Percentiles rank a stretch among this genome's conserved stretches.
phyloP scores from a whole-genome alignment of 1,284 basidiomycete genomes.

The Pisolithus thermaeus region DNA sequence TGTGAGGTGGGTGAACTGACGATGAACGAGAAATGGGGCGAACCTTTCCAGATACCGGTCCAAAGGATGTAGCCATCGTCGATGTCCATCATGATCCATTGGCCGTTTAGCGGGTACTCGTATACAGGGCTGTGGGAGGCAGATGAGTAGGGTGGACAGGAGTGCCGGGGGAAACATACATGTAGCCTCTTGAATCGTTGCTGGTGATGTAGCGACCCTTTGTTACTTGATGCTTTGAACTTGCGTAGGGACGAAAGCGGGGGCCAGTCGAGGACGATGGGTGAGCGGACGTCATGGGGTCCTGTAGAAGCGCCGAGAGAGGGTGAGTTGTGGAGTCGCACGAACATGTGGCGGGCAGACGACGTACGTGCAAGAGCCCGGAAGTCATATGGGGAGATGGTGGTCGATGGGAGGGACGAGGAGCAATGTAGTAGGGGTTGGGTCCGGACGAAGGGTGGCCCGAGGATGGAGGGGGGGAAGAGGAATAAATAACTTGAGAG shows the following conservation, averaged over 20 bases:
- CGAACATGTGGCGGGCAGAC: slow-evolving; percentile 2
- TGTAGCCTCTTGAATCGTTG: slow-evolving; percentile 82
- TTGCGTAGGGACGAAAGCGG: slow-evolving; percentile 71
- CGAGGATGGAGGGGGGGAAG: background rate
- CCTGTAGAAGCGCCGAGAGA: slow-evolving; percentile 30
- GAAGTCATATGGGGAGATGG: slow-evolving; percentile 18
- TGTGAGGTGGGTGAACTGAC: background rate
- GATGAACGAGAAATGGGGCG: slow-evolving; percentile 10
- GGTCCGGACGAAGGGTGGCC: slow-evolving; percentile 5
- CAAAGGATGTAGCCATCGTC: slow-evolving; percentile 83
- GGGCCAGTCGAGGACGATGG: slow-evolving; percentile 41
- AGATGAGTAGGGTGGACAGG: slow-evolving; percentile 4
- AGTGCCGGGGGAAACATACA: slow-evolving; percentile 38
- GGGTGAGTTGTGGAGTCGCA: background rate
- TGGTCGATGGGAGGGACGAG: slow-evolving; percentile 15
- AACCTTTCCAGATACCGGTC: slow-evolving; percentile 88
- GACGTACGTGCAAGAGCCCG: slow-evolving; percentile 27
- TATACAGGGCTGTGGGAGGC: slow-evolving; percentile 61
- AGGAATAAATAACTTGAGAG: slow-evolving; percentile 19
- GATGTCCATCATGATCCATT: slow-evolving; percentile 92
- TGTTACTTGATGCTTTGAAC: slow-evolving; percentile 71
- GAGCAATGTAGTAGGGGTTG: background rate
- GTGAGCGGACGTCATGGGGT: slow-evolving; percentile 45
- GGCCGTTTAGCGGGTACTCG: slow-evolving; percentile 80
- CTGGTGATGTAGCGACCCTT: slow-evolving; percentile 83